These are phyloP conservation scores for Rhazya stricta DNA, from an alignment of 257 asterid genomes.

Conservation along the genomic window DNA sequence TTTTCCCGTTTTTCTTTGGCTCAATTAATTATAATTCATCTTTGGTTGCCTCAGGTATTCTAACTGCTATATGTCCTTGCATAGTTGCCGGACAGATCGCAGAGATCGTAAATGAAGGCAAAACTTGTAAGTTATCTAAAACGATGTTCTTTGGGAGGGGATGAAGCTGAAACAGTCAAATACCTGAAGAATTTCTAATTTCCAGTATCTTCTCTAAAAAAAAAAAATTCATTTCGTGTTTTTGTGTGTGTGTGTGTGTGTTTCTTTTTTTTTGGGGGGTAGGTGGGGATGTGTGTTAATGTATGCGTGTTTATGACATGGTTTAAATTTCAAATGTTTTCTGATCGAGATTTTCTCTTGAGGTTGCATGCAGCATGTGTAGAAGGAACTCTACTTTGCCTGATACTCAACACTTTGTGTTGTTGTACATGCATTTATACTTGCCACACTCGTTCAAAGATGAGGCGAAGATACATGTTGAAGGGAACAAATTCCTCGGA, in stretches of 20 bases:
- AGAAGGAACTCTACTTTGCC: conserved; percentile 20
- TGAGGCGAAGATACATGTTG: conserved; percentile 25
- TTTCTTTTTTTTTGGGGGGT: too few species aligned
- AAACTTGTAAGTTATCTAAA: conserved; percentile 20
- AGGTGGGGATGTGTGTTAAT: too few species aligned
- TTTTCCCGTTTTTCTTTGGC: too few species aligned
- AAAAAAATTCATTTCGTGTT: too few species aligned
- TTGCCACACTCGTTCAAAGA: conserved; percentile 14
- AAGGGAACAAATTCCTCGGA: conserved; percentile 23
- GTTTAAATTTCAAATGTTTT: neutral
- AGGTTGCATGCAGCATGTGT: conserved; percentile 17
- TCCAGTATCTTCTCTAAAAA: too few species aligned
- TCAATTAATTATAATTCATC: neutral
- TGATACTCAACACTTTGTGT: conserved; percentile 5
- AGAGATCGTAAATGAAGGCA: conserved; percentile 31
- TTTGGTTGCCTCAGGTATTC: conserved; percentile 16
- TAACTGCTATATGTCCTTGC: conserved; percentile 28
- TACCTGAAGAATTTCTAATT: too few species aligned
- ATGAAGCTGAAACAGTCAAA: too few species aligned
- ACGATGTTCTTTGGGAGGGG: neutral
- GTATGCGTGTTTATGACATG: too few species aligned
- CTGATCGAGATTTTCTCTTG: conserved; percentile 1
- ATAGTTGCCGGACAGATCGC: conserved; percentile 24
- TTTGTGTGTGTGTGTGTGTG: too few species aligned
- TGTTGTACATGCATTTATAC: conserved; percentile 14